Conservation (phyloP, 2,329 filamentous ascomycete genomes). For the Fusarium irregulare region DNA sequence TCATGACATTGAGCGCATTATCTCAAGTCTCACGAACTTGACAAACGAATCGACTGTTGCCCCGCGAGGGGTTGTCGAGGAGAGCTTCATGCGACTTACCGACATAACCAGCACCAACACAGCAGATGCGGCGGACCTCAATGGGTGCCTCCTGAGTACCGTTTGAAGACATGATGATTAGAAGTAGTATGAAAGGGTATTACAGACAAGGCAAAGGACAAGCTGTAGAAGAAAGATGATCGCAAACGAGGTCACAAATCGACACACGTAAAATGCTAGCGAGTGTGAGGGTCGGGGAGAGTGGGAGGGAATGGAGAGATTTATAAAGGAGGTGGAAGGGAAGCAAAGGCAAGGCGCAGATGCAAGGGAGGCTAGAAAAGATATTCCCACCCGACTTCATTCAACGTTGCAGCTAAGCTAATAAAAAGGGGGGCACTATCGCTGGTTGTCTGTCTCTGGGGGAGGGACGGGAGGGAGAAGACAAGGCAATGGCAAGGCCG, state of each 20-base stretch:
- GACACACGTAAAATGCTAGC: slow-evolving; percentile 40
- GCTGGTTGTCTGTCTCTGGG: background rate
- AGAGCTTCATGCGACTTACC: slow-evolving; percentile 61
- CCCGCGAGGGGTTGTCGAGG: background rate
- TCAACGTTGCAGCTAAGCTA: slow-evolving; percentile 39
- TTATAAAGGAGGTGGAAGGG: slow-evolving; percentile 38
- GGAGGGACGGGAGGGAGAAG: slow-evolving; percentile 15
- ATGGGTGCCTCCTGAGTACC: slow-evolving; percentile 46
- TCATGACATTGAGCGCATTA: slow-evolving; percentile 13
- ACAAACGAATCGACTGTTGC: background rate
- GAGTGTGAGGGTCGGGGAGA: slow-evolving; percentile 30
- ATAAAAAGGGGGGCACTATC: slow-evolving; percentile 33
- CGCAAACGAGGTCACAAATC: slow-evolving; percentile 41
- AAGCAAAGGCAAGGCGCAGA: slow-evolving; percentile 11
- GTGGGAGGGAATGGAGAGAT: slow-evolving; percentile 25
- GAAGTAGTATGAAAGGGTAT: slow-evolving; percentile 27
- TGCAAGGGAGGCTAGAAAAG: slow-evolving; percentile 40
- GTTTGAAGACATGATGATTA: slow-evolving; percentile 47
- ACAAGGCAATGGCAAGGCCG: slow-evolving; percentile 2
- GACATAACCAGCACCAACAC: slow-evolving; percentile 80
- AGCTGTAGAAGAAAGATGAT: slow-evolving; percentile 30
- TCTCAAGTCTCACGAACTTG: background rate
- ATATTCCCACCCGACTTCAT: slow-evolving; percentile 33
- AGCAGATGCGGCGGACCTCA: slow-evolving; percentile 72
- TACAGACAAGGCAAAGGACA: slow-evolving; percentile 26